Conservation (phyloP, 768 basidiomycete genomes). For the Chalciporus sphaerocephalus region DNA sequence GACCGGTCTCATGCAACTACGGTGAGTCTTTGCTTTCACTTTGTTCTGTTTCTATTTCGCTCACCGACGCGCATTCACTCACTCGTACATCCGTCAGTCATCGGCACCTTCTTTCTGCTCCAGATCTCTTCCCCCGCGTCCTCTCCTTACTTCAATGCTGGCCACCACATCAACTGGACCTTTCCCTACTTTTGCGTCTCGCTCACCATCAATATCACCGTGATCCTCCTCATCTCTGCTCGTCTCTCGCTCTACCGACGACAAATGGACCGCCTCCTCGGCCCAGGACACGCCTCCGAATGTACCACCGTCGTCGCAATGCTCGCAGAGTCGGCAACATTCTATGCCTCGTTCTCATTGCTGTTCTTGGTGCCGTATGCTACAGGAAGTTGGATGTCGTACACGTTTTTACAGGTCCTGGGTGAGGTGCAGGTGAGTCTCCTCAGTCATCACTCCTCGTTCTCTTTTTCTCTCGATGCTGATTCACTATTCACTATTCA, state of each 20-base stretch:
- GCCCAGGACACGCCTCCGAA: slow-evolving; percentile 21
- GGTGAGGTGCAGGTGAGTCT: slow-evolving; percentile 32
- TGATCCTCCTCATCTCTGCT: slow-evolving; percentile 22
- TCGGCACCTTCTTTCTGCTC: slow-evolving; percentile 23
- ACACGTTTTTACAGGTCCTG: slow-evolving; percentile 33
- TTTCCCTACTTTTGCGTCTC: slow-evolving; percentile 26
- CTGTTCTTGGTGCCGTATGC: slow-evolving; percentile 28
- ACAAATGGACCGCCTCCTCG: slow-evolving; percentile 12
- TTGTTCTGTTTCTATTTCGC: not conserved
- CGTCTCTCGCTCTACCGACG: slow-evolving; percentile 28
- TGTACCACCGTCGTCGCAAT: slow-evolving; percentile 27
- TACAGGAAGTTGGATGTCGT: slow-evolving; percentile 21
- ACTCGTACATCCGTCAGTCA: slow-evolving; percentile 18
- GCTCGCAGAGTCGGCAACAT: slow-evolving; percentile 26
- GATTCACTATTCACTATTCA: no score
- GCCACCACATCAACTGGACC: slow-evolving; percentile 21
- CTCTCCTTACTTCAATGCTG: slow-evolving; percentile 21
- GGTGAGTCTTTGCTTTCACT: slow-evolving; percentile 8
- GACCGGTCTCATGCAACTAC: slow-evolving; percentile 22
- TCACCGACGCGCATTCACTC: not conserved
- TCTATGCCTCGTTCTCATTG: slow-evolving; percentile 27
- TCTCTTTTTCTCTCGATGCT: not conserved
- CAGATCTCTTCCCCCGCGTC: slow-evolving; percentile 27
- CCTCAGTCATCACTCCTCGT: not conserved
- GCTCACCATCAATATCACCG: slow-evolving; percentile 23